Conservation (phyloP, 2,329 filamentous ascomycete genomes). For the Chaetomium olivaceum region DNA sequence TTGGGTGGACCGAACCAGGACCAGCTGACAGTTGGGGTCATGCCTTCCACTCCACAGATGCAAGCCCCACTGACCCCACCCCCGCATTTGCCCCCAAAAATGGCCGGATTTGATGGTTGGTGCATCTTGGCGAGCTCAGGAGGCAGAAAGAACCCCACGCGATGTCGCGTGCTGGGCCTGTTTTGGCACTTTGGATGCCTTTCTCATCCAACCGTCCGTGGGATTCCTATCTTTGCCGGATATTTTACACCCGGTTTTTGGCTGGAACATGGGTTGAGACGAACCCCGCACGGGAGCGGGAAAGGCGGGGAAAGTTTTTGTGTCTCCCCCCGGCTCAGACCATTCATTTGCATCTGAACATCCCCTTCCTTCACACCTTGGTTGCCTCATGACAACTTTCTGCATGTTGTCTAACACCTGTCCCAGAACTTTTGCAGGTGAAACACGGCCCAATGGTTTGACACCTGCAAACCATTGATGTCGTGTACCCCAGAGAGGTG, state of each 20-base stretch:
- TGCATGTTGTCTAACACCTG: neutral
- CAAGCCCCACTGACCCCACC: constrained; percentile 8
- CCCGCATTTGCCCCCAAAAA: constrained; percentile 15
- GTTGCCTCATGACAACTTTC: neutral
- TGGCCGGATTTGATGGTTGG: constrained; percentile 2
- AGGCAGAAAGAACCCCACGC: constrained; percentile 10
- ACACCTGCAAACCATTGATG: constrained; percentile 21
- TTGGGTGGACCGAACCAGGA: neutral
- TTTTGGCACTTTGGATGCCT: neutral
- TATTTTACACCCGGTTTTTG: constrained; percentile 8
- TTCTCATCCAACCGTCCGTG: neutral
- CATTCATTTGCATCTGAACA: neutral
- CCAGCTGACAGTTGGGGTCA: neutral
- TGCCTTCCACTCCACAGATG: neutral
- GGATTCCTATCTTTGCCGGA: constrained; percentile 1
- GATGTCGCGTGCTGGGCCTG: neutral
- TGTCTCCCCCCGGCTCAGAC: neutral
- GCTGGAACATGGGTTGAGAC: constrained; percentile 11
- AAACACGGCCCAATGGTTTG: constrained; percentile 16
- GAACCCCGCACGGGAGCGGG: constrained; percentile 16
- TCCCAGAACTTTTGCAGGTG: neutral
- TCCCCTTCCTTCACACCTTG: neutral
- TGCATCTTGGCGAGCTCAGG: constrained; percentile 11
- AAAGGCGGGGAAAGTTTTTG: constrained; percentile 17
- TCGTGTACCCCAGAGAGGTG: constrained; percentile 16